Evolutionary conservation across 208 protist genomes (phyloP).

Genomic region (Leishmania major): DNA sequence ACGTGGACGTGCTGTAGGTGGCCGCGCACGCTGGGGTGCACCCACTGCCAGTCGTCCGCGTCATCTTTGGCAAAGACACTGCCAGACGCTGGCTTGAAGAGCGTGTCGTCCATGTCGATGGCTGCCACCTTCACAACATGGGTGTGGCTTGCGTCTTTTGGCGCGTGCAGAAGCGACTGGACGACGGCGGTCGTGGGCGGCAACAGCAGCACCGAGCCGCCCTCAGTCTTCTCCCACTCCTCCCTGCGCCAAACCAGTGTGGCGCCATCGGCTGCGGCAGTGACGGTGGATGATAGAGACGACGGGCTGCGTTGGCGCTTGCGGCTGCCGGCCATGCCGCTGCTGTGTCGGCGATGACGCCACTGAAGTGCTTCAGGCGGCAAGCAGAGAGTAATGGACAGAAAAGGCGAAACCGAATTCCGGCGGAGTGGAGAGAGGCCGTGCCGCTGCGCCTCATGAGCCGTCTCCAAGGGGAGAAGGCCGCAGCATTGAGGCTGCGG

Average conservation of each 20-base stretch:
- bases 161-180: not conserved
- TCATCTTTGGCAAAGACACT: constrained; percentile 65
- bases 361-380: not conserved
- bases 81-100: constrained; percentile 60
- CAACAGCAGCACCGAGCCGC: constrained; percentile 36
- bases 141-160: not conserved
- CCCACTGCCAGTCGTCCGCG: constrained; percentile 69
- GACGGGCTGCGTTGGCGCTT: constrained; percentile 20
- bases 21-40: constrained; percentile 40
- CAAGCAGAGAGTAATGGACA: not conserved
- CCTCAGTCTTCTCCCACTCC: constrained; percentile 40
- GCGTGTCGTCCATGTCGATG: constrained; percentile 84
- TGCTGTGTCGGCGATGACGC: not conserved
- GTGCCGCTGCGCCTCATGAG: not conserved
- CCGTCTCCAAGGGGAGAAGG: not conserved
- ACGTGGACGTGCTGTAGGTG: constrained; percentile 56
- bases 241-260: not conserved
- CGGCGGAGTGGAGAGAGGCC: not conserved
- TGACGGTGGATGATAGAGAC: not conserved
- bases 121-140: constrained; percentile 51
- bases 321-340: constrained; percentile 12
- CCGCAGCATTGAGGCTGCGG: not conserved
- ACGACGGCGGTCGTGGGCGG: constrained; percentile 34
- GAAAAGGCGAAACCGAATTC: not conserved
- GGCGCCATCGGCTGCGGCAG: not conserved